Evolutionary conservation across 2,329 filamentous ascomycete genomes (phyloP).

Genomic region (Fusarium euwallaceae): DNA sequence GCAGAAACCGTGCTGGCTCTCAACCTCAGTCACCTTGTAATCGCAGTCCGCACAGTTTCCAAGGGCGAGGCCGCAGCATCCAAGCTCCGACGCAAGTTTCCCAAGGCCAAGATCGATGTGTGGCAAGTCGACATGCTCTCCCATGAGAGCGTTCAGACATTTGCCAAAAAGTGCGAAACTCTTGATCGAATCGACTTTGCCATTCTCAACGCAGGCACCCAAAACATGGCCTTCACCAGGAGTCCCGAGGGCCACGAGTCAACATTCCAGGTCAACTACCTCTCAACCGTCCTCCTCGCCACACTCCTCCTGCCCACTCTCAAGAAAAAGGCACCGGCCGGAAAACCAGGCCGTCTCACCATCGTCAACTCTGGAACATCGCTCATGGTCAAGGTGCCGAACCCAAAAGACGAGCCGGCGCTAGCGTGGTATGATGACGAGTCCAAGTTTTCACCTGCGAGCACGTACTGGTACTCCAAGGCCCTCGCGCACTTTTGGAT

Average conservation of each 20-base stretch:
- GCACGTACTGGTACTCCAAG: conserved; percentile 49
- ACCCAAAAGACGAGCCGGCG: conserved; percentile 37
- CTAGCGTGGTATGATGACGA: conserved; percentile 50
- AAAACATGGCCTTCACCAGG: conserved; percentile 38
- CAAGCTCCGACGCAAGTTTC: conserved; percentile 29
- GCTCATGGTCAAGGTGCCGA: conserved; percentile 41
- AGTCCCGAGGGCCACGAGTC: conserved; percentile 55
- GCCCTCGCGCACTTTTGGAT: conserved; percentile 53
- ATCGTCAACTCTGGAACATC: conserved; percentile 50
- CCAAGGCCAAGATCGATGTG: conserved; percentile 58
- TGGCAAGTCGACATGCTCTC: conserved; percentile 64
- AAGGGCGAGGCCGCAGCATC: conserved; percentile 58
- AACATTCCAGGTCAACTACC: conserved; percentile 57
- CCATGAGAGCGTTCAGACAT: conserved; percentile 59
- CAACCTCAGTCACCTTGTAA: conserved; percentile 58
- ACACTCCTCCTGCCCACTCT: conserved; percentile 51
- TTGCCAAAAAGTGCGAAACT: conserved; percentile 52
- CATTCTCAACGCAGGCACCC: conserved; percentile 61
- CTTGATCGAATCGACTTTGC: conserved; percentile 58
- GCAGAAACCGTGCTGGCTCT: conserved; percentile 56
- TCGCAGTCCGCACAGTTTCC: conserved; percentile 59
- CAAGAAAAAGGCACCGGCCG: conserved; percentile 42
- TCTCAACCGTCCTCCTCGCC: conserved; percentile 52
- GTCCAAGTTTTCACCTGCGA: conserved; percentile 31
- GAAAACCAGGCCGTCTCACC: conserved; percentile 45